Evolutionary conservation across 2,329 filamentous ascomycete species (phyloP).

Genomic region (Aspergillus ruber): DNA sequence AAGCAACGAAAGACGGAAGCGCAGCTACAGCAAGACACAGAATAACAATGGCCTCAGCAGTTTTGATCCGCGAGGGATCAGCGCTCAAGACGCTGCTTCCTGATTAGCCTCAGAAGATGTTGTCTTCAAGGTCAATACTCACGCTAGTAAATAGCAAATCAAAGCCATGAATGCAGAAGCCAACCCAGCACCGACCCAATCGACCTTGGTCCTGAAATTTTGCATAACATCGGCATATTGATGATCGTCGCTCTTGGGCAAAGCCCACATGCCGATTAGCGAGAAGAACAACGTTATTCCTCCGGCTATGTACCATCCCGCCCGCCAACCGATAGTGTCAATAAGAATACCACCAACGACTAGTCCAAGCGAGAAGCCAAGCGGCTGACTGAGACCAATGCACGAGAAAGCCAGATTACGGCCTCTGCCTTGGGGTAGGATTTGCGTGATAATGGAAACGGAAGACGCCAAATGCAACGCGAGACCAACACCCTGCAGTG

Average conservation of each 20-base stretch:
- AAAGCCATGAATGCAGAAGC: slow-evolving; percentile 44
- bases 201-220: slow-evolving; percentile 34
- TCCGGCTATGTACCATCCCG: slow-evolving; percentile 42
- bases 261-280: slow-evolving; percentile 36
- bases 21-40: slow-evolving; percentile 40
- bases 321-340: slow-evolving; percentile 43
- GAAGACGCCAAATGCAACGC: slow-evolving; percentile 46
- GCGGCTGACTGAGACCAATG: slow-evolving; percentile 1
- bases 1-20: slow-evolving; percentile 47
- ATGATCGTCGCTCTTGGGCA: slow-evolving; percentile 27
- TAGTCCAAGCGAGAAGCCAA: slow-evolving; percentile 6
- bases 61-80: slow-evolving; percentile 32
- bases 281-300: slow-evolving; percentile 13
- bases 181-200: slow-evolving; percentile 48
- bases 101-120: background rate
- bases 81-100: slow-evolving; percentile 16
- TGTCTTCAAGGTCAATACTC: slow-evolving; percentile 14
- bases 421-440: slow-evolving; percentile 36
- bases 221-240: slow-evolving; percentile 15
- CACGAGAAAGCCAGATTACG: slow-evolving; percentile 45
- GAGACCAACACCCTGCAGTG: slow-evolving; percentile 40
- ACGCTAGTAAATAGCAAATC: slow-evolving; percentile 48
- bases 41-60: slow-evolving; percentile 40
- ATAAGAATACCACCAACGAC: slow-evolving; percentile 26
- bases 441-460: slow-evolving; percentile 42